Conservation (phyloP, 2,329 filamentous ascomycete genomes). For the Beauveria asiatica region DNA sequence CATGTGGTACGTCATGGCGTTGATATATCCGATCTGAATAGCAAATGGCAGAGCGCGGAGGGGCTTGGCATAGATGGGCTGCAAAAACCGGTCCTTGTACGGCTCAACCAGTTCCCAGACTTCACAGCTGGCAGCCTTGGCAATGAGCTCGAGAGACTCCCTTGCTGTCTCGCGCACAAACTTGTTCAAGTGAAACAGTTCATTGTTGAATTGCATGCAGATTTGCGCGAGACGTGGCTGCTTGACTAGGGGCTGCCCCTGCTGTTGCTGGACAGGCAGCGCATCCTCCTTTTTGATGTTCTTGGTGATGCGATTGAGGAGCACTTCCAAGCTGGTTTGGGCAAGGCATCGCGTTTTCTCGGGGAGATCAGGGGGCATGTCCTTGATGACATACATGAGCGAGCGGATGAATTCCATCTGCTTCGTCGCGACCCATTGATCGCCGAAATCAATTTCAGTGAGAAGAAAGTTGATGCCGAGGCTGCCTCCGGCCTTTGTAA, state of each 20-base stretch:
- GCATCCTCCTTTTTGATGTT: slow-evolving; percentile 69
- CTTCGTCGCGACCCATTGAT: slow-evolving; percentile 71
- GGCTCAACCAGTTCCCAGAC: slow-evolving; percentile 84
- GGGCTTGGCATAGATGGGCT: slow-evolving; percentile 91
- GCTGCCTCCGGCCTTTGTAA: slow-evolving; percentile 88
- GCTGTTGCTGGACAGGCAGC: slow-evolving; percentile 28
- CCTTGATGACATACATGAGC: slow-evolving; percentile 96
- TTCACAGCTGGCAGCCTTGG: slow-evolving; percentile 66
- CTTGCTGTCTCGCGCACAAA: slow-evolving; percentile 86
- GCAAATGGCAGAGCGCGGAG: slow-evolving; percentile 85
- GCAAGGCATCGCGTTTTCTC: slow-evolving; percentile 80
- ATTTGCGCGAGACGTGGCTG: slow-evolving; percentile 61
- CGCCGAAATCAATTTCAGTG: slow-evolving; percentile 75
- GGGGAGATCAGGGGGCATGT: slow-evolving; percentile 90
- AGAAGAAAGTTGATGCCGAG: slow-evolving; percentile 83
- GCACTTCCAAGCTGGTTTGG: slow-evolving; percentile 70
- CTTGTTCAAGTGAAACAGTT: slow-evolving; percentile 91
- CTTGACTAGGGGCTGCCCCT: slow-evolving; percentile 37
- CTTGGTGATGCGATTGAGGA: slow-evolving; percentile 72
- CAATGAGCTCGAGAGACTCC: slow-evolving; percentile 70
- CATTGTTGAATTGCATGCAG: slow-evolving; percentile 76
- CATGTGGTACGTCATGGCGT: slow-evolving; percentile 93
- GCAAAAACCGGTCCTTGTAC: slow-evolving; percentile 81
- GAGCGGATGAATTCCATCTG: slow-evolving; percentile 84
- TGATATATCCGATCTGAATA: slow-evolving; percentile 96